Percentiles rank a stretch among this genome's conserved stretches.
Conservation (phyloP, 164 flowering plant genomes). For the Piper longum region DNA sequence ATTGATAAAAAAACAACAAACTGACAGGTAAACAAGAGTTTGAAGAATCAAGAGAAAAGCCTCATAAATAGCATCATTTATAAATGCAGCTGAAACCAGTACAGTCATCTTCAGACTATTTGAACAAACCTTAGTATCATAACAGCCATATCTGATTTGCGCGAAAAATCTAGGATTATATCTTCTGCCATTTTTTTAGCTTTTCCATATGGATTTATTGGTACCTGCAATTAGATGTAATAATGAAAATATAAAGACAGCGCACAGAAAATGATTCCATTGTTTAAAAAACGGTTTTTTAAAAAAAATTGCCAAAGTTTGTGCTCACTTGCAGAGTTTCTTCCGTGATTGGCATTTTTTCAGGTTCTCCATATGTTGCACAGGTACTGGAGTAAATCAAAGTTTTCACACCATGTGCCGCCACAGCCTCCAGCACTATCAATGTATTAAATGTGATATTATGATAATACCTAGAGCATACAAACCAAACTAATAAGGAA, state of each 20-base stretch:
- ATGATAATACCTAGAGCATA: conserved; percentile 70
- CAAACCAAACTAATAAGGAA: not conserved
- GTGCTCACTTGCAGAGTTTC: conserved; percentile 66
- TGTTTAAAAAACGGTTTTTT: not conserved
- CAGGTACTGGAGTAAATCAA: conserved; percentile 87
- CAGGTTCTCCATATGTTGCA: conserved; percentile 78
- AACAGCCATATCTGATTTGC: conserved; percentile 82
- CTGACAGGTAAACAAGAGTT: too few relatives aligned
- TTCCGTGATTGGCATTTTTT: conserved; percentile 96
- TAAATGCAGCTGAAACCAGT: not conserved
- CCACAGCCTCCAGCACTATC: conserved; percentile 79
- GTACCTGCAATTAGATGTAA: conserved; percentile 30
- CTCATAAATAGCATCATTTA: not conserved
- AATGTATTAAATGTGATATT: conserved; percentile 91
- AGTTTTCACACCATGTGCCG: conserved; percentile 66
- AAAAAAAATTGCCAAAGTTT: not conserved
- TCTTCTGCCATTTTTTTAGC: conserved; percentile 99
- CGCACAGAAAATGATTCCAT: not conserved
- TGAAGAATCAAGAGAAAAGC: too few relatives aligned
- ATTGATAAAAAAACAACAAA: too few relatives aligned
- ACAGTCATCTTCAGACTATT: not conserved
- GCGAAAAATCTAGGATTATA: conserved; percentile 79
- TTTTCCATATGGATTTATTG: conserved; percentile 97
- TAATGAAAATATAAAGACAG: conserved; percentile 1
- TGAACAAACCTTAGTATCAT: conserved; percentile 78